A percentile compares a stretch with the other conserved stretches of the same genome.
Conservation (phyloP, 2,329 filamentous ascomycete genomes). For the Juglanconis juglandina region DNA sequence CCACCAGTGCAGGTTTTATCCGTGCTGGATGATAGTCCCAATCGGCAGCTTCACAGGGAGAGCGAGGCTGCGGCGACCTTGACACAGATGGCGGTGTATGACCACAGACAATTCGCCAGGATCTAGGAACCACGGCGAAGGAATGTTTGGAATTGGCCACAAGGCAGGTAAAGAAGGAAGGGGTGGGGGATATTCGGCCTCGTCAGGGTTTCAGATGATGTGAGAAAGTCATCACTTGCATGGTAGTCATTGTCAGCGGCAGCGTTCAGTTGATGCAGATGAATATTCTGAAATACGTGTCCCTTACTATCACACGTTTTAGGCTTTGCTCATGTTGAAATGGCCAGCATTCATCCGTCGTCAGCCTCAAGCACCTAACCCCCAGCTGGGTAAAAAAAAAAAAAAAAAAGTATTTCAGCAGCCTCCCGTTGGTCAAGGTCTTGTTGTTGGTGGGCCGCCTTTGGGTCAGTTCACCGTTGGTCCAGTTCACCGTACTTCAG, state of each 20-base stretch:
- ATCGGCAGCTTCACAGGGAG: conserved; percentile 13
- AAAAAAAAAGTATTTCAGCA: no score
- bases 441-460: no score
- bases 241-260: not conserved
- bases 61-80: conserved; percentile 15
- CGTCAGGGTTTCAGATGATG: not conserved
- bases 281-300: not conserved
- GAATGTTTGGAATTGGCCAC: not conserved
- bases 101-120: conserved; percentile 3
- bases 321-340: not conserved
- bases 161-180: not conserved
- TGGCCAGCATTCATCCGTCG: no score
- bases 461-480: no score
- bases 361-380: no score
- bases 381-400: no score
- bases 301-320: not conserved
- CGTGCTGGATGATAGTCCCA: conserved; percentile 5
- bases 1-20: not conserved
- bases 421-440: no score
- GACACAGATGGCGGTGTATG: conserved; percentile 12
- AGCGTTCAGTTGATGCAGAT: not conserved
- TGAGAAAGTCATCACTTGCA: not conserved
- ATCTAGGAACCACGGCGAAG: not conserved
- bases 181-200: not conserved
- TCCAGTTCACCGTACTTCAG: no score